A percentile compares a stretch with the other conserved stretches of the same genome.
Conservation (phyloP, 495 filamentous ascomycete species). For the Barbatosphaeria neglecta region DNA sequence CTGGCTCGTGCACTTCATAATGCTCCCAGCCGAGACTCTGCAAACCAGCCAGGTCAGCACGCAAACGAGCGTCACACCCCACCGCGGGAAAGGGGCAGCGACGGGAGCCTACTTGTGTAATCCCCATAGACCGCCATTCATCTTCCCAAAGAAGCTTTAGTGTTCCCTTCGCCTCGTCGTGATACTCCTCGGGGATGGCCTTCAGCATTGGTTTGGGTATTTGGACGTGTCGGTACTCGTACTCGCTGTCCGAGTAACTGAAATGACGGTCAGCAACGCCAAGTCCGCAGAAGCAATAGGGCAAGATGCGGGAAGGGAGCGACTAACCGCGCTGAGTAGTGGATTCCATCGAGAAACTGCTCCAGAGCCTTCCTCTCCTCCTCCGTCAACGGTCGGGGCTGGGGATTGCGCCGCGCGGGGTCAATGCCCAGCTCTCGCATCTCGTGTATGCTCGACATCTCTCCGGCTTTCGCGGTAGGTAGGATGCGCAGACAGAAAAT, state of each 20-base stretch:
- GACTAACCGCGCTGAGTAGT: slow-evolving; percentile 83
- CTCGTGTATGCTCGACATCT: not conserved
- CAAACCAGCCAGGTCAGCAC: slow-evolving; percentile 1
- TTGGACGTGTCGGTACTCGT: slow-evolving; percentile 91
- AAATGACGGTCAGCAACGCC: not conserved
- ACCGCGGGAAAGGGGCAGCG: not conserved
- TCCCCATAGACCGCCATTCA: slow-evolving; percentile 91
- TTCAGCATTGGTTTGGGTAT: slow-evolving; percentile 97
- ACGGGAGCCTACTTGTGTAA: slow-evolving; percentile 88
- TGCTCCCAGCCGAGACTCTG: slow-evolving; percentile 98
- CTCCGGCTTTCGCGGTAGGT: not conserved
- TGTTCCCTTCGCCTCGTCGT: slow-evolving; percentile 79
- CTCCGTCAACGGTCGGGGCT: slow-evolving; percentile 69
- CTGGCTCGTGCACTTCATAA: slow-evolving; percentile 97
- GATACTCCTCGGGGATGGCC: slow-evolving; percentile 89
- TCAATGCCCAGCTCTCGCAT: slow-evolving; percentile 51
- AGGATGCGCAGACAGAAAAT: not conserved
- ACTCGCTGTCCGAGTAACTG: slow-evolving; percentile 81
- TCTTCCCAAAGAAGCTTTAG: slow-evolving; percentile 97
- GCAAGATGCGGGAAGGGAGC: not conserved
- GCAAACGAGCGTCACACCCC: not conserved
- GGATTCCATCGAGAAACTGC: slow-evolving; percentile 83
- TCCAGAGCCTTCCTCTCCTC: slow-evolving; percentile 70
- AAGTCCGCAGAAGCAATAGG: not conserved
- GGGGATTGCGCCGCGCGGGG: slow-evolving; percentile 67